Evolutionary conservation across 306 rosid species (phyloP).

Genomic region (Castanea crenata): DNA sequence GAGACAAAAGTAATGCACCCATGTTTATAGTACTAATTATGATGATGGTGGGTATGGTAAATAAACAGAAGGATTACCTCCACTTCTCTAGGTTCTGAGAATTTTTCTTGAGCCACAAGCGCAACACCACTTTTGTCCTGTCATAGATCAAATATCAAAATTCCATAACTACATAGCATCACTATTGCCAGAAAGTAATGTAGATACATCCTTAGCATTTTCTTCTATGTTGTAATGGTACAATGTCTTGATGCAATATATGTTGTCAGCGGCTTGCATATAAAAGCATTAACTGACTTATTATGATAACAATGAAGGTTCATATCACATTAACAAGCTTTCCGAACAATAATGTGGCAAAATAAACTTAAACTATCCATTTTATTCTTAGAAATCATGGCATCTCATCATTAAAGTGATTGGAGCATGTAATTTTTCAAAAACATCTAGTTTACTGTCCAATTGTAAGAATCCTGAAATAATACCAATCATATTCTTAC

Average conservation of each 20-base stretch:
- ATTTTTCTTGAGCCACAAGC: slow-evolving; percentile 82
- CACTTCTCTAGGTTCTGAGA: slow-evolving; percentile 87
- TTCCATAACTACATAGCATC: background rate
- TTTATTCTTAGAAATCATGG: background rate
- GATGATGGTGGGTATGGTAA: background rate
- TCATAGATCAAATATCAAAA: slow-evolving; percentile 11
- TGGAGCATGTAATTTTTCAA: background rate
- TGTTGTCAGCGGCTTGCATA: background rate
- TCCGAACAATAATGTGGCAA: slow-evolving; percentile 9
- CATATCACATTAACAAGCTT: background rate
- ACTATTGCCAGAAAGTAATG: background rate
- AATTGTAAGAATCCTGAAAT: background rate
- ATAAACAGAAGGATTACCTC: slow-evolving; percentile 50
- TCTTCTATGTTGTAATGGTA: background rate
- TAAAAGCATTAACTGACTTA: background rate
- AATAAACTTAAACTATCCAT: background rate
- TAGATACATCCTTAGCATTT: background rate
- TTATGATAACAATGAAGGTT: background rate
- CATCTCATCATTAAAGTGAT: background rate
- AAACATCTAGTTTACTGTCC: background rate
- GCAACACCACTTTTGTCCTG: slow-evolving; percentile 86
- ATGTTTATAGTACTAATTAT: slow-evolving; percentile 14
- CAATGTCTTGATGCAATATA: background rate
- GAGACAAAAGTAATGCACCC: background rate
- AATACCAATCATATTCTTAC: slow-evolving; percentile 35